Evolutionary conservation across 345 rosid species (phyloP).

Genomic region (Gossypium bickii): DNA sequence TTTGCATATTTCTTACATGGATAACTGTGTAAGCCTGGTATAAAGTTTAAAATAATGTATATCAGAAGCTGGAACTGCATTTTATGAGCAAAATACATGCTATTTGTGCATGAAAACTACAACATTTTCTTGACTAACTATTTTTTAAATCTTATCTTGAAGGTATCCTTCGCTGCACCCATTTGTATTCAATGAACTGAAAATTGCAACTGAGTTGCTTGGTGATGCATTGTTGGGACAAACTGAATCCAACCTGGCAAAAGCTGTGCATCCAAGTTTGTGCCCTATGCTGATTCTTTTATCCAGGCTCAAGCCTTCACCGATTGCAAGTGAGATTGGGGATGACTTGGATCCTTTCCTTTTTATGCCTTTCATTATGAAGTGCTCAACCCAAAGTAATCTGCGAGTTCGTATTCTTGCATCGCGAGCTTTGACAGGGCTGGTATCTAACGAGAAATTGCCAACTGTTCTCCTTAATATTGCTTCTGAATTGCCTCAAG

Average conservation of each 20-base stretch:
- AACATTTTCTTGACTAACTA: conserved; percentile 14
- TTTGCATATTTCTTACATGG: conserved; percentile 1
- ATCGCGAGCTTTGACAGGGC: conserved; percentile 81
- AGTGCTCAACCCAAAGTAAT: conserved; percentile 86
- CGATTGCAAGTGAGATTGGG: conserved; percentile 79
- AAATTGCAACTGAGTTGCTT: conserved; percentile 69
- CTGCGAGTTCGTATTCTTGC: conserved; percentile 85
- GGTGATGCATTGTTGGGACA: conserved; percentile 39
- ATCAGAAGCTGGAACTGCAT: background rate
- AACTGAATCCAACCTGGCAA: conserved; percentile 57
- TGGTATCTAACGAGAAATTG: conserved; percentile 91
- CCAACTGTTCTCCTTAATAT: conserved; percentile 48
- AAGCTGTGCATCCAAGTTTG: conserved; percentile 87
- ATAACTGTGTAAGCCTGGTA: background rate
- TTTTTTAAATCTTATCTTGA: conserved; percentile 29
- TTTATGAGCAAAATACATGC: background rate
- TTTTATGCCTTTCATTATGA: conserved; percentile 87
- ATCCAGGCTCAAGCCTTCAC: conserved; percentile 93
- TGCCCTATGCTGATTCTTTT: conserved; percentile 89
- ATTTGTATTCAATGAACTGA: conserved; percentile 65
- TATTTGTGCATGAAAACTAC: background rate
- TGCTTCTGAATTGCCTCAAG: conserved; percentile 60
- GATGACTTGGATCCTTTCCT: conserved; percentile 89
- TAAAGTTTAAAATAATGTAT: background rate
- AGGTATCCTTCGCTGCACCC: conserved; percentile 91